These are phyloP conservation scores for Collybiopsis confluens DNA, from an alignment of 768 basidiomycete species.

Conservation along the genomic window DNA sequence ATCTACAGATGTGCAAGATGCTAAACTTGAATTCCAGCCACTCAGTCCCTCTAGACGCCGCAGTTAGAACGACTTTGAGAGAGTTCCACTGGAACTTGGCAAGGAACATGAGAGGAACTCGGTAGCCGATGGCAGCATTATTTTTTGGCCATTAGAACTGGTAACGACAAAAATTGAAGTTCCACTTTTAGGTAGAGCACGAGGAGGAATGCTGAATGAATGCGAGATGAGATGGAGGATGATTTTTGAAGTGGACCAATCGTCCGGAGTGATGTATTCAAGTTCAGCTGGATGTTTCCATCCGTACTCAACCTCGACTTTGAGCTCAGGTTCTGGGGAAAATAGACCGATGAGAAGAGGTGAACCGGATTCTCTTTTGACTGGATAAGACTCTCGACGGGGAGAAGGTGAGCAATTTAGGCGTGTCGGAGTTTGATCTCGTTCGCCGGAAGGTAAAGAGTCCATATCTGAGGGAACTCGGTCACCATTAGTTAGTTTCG, in stretches of 20 bases:
- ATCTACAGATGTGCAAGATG: constrained; percentile 38
- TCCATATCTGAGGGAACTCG: too few species aligned
- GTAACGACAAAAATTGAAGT: constrained; percentile 12
- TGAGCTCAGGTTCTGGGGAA: background rate
- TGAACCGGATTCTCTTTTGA: too few species aligned
- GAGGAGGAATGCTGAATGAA: constrained; percentile 32
- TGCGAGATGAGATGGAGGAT: constrained; percentile 28
- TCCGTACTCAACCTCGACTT: background rate
- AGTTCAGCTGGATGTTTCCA: constrained; percentile 43
- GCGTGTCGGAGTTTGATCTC: too few species aligned
- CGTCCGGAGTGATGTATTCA: constrained; percentile 25
- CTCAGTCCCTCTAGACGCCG: constrained; percentile 25
- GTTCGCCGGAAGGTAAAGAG: too few species aligned
- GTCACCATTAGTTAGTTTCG: too few species aligned
- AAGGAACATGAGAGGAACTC: constrained; percentile 41
- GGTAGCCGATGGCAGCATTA: constrained; percentile 31
- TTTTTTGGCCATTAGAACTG: constrained; percentile 13
- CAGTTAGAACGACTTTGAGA: constrained; percentile 34
- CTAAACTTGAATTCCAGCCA: constrained; percentile 40
- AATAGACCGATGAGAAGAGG: too few species aligned
- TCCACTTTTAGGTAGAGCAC: constrained; percentile 3
- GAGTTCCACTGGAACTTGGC: constrained; percentile 42
- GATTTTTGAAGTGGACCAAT: constrained; percentile 29
- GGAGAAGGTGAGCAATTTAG: too few species aligned
- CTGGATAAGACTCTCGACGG: too few species aligned